Percentiles rank a stretch among this genome's conserved stretches.
Evolutionary conservation across 176 grass and related monocot species (phyloP).

Genomic region (Lolium rigidum): DNA sequence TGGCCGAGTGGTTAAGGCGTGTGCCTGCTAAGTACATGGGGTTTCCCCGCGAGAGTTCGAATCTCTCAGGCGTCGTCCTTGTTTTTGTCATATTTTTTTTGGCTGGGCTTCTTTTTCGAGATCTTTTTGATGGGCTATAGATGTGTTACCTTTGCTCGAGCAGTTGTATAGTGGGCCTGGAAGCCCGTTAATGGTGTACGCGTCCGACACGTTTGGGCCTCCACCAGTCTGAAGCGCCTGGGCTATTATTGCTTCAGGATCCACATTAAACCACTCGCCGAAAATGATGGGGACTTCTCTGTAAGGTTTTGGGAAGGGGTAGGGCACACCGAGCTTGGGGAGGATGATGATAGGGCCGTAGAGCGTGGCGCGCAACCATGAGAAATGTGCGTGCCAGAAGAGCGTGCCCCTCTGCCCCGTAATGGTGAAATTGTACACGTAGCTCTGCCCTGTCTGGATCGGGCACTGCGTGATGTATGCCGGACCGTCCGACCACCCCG

Average conservation of each 20-base stretch:
- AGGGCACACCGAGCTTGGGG: slow-evolving; percentile 58
- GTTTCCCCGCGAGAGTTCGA: slow-evolving; percentile 99
- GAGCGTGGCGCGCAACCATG: slow-evolving; percentile 66
- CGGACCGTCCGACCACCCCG: slow-evolving; percentile 72
- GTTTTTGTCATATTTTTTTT: not conserved
- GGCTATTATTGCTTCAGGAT: slow-evolving; percentile 58
- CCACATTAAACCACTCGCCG: slow-evolving; percentile 74
- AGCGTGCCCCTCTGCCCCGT: slow-evolving; percentile 65
- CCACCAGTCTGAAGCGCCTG: slow-evolving; percentile 58
- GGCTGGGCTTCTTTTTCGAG: not conserved
- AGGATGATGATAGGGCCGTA: slow-evolving; percentile 68
- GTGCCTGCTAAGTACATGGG: slow-evolving; percentile 99
- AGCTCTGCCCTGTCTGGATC: slow-evolving; percentile 61
- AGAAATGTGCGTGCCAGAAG: slow-evolving; percentile 70
- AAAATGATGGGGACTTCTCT: slow-evolving; percentile 61
- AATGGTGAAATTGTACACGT: slow-evolving; percentile 67
- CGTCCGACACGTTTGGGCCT: slow-evolving; percentile 68
- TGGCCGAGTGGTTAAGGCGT: slow-evolving; percentile 99
- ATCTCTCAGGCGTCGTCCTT: slow-evolving; percentile 94
- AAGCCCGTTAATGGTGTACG: slow-evolving; percentile 73
- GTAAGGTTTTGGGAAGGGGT: slow-evolving; percentile 69
- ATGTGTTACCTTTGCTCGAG: slow-evolving; percentile 52
- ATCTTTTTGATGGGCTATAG: too few species aligned
- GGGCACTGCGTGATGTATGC: slow-evolving; percentile 82
- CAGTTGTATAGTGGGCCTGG: slow-evolving; percentile 80